Evolutionary conservation across 371 early-diverging fungal genomes (phyloP), one percentile per base, ranked within the genome.

Genomic region (Apophysomyces trapeziformis): DNA sequence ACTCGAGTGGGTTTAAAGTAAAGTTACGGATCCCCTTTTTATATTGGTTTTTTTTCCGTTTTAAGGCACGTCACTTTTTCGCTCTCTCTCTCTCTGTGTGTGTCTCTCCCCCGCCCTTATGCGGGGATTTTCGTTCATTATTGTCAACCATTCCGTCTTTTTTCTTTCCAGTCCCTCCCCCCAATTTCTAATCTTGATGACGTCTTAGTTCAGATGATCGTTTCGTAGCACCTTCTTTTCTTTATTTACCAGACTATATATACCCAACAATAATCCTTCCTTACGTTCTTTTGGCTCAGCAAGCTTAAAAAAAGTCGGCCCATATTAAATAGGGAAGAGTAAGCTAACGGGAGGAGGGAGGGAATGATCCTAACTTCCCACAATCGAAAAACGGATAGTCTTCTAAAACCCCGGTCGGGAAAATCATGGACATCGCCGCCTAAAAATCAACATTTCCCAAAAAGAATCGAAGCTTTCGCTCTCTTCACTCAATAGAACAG

Each of bases 141-240:
- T 50, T 50, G 50, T 50, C n/a, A 21, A 50, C 21, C n/a, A 50
- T 50, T 50, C 50, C 50, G 50, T 26, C 21, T 9, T 21, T 50
- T 50, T 26, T 7, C n/a, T 26, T 26, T 50, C 21, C 50, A 18
- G n/a, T 6, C 21, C 50, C 21, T 50, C 13, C 9, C 50, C 50
- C 50, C 50, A 50, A n/a, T 26, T 21, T 21, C 9, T 50, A 26
- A 26, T 50, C 21, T 16, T 26, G 14, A 50, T 50, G 50, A 50
- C 50, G 50, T 50, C 21, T 50, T 50, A 21, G 50, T 50, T 50
- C 50, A 50, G 50, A 50, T 50, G 50, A 50, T 50, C 50, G 50
- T 50, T 50, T 50, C 50, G 50, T 50, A 50, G 50, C 50, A 50
- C 50, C 50, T 8, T 50, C 21, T 14, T 18, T 26, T 26, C 26